Evolutionary conservation across 305 asterid genomes (phyloP).

Genomic region (Fraxinus sp.): DNA sequence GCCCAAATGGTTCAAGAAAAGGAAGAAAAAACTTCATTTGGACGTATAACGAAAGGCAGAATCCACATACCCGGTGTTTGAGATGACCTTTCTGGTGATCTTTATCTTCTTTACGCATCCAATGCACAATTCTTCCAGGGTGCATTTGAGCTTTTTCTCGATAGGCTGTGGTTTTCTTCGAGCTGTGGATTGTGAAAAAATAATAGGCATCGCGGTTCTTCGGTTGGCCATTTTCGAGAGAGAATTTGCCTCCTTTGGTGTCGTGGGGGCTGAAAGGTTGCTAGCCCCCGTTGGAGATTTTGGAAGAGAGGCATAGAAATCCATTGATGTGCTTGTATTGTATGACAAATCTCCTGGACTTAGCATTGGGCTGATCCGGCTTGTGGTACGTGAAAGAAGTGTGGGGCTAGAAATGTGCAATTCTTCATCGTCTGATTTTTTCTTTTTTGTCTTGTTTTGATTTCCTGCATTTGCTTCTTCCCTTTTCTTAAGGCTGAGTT

Average conservation of each 20-base stretch:
- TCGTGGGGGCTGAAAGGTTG: conserved; percentile 43
- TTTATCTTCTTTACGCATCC: conserved; percentile 75
- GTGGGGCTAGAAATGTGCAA: conserved; percentile 64
- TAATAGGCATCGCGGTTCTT: conserved; percentile 55
- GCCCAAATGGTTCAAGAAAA: neutral
- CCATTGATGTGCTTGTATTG: conserved; percentile 35
- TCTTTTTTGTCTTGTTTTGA: conserved; percentile 25
- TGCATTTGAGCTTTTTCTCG: conserved; percentile 67
- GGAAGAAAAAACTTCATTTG: neutral
- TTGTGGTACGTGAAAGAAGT: conserved; percentile 68
- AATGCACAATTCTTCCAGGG: conserved; percentile 70
- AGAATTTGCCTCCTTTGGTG: conserved; percentile 31
- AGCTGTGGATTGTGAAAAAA: conserved; percentile 65
- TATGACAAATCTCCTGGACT: conserved; percentile 34
- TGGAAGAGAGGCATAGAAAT: conserved; percentile 28
- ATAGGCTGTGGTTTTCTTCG: conserved; percentile 62
- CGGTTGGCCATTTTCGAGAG: conserved; percentile 45
- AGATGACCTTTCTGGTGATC: conserved; percentile 75
- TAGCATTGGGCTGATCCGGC: conserved; percentile 42
- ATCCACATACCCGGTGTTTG: conserved; percentile 59
- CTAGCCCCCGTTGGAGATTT: conserved; percentile 31
- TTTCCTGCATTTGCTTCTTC: conserved; percentile 43
- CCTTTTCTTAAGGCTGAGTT: conserved; percentile 62
- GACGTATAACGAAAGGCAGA: neutral
- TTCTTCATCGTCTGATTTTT: conserved; percentile 37